phyloP scores from a whole-genome alignment of 345 rosid species.

The Rubroshorea leprosula region DNA sequence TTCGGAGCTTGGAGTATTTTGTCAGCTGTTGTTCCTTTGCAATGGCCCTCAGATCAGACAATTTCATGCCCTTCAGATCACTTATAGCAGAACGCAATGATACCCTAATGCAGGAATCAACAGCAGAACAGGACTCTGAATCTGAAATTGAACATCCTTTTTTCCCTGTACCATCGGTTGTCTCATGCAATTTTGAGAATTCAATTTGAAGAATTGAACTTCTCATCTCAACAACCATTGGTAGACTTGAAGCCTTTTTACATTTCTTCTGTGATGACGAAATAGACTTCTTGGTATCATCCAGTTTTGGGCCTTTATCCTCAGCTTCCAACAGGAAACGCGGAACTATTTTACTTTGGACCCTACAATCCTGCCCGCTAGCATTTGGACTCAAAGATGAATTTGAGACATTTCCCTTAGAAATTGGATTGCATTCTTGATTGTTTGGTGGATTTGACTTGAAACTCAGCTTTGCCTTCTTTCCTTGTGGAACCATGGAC shows the following conservation, averaged over 20 bases:
- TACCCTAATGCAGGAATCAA: conserved; percentile 18
- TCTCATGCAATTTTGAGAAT: conserved; percentile 20
- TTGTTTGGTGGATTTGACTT: conserved; percentile 11
- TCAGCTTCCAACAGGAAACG: conserved; percentile 19
- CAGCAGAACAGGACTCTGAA: conserved; percentile 8
- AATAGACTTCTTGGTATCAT: conserved; percentile 10
- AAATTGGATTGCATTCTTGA: conserved; percentile 21
- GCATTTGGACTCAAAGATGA: conserved; percentile 24
- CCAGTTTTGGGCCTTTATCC: conserved; percentile 9
- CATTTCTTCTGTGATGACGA: conserved; percentile 20
- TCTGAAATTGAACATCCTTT: conserved; percentile 16
- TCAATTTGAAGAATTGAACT: conserved; percentile 19
- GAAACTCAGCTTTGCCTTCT: conserved; percentile 24
- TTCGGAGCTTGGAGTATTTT: conserved; percentile 40
- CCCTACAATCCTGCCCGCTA: conserved; percentile 25
- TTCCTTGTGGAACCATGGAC: conserved; percentile 21
- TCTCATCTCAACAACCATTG: conserved; percentile 16
- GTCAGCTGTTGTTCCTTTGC: conserved; percentile 43
- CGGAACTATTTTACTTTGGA: conserved; percentile 20
- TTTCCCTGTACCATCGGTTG: conserved; percentile 12
- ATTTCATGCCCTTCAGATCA: conserved; percentile 37
- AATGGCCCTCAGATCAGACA: conserved; percentile 43
- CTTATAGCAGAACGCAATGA: conserved; percentile 9
- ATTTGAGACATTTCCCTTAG: conserved; percentile 12
- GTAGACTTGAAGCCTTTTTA: conserved; percentile 13